Evolutionary conservation across 2,329 filamentous ascomycete genomes (phyloP), one percentile per base, ranked within the genome.

Genomic region (Alternaria sp.): DNA sequence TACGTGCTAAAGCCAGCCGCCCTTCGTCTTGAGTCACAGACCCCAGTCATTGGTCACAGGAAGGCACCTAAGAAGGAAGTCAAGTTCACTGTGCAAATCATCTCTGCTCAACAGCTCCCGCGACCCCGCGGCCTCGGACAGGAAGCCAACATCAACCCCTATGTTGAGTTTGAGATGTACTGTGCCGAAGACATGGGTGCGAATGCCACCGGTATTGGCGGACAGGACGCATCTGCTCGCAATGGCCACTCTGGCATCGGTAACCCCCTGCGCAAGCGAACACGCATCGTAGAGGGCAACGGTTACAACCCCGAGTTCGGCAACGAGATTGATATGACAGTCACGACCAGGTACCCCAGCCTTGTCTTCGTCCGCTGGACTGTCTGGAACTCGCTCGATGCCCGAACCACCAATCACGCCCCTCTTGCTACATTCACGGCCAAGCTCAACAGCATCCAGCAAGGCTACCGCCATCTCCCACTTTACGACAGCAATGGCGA

Each of bases 21-120:
- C 76, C 88, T 97, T 65, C 91, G 95, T 70, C 76, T 72, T 47
- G 71, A 75, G 51, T 63, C 69, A 21, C 73, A 73, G 17, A 69
- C 63, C 7, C 68, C 73, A 25, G 73, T 70, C 7, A 80, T 89
- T 59, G 86, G 86, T 15, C 83, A 85, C 45, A 79, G 76, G 69
- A 93, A 92, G 78, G 88, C 91, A 67, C 90, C 92, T 74, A 91
- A 93, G 75, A 93, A 94, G 75, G 86, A 93, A 45, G 90, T 98
- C 72, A 89, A 87, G 56, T 97, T 98, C 79, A 90, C 87, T 9
- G 91, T 99, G 61, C 90, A 96, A 67, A 88, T 98, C 72, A 91
- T 98, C 72, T 98, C 96, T 15, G 96, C 95, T 7, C 95, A 98
- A 80, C 93, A 97, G 77, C 88, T 99, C 61, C 97, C 97, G 79